These are phyloP conservation scores for Quercus suber DNA, from an alignment of 306 rosid species.

Conservation along the genomic window DNA sequence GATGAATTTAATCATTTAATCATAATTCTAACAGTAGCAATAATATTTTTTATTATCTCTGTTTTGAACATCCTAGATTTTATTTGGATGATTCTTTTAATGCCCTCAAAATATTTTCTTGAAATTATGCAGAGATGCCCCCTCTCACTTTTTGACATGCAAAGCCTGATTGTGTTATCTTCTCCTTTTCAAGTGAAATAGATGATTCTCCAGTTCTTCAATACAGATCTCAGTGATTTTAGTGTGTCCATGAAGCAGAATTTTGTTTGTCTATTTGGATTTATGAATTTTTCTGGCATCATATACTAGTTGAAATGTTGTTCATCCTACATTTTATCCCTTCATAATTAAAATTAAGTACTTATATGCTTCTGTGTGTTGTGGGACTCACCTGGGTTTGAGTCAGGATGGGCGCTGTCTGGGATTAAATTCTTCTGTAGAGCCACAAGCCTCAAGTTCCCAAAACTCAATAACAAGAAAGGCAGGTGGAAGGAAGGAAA, in stretches of 20 bases:
- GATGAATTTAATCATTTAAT: no score
- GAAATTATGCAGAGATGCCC: background rate
- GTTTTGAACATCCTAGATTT: background rate
- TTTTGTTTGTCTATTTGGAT: background rate
- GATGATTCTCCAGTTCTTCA: background rate
- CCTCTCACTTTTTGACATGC: background rate
- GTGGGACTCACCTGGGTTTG: slow-evolving; percentile 25
- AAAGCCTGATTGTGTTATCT: background rate
- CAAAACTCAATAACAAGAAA: slow-evolving; percentile 81
- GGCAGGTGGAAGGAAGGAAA: slow-evolving; percentile 89
- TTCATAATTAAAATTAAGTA: background rate
- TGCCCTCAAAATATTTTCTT: background rate
- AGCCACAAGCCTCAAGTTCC: slow-evolving; percentile 39
- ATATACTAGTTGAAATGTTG: no score
- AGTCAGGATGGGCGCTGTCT: slow-evolving; percentile 62
- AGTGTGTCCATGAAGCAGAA: background rate
- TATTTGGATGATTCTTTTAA: background rate
- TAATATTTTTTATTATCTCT: background rate
- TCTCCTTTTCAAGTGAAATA: background rate
- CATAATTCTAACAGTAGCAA: background rate
- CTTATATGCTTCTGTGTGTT: background rate
- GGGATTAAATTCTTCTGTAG: slow-evolving; percentile 61
- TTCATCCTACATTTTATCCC: no score
- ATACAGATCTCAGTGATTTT: background rate
- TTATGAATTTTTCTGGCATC: no score